Percentiles rank a stretch among this genome's conserved stretches.
phyloP scores from a whole-genome alignment of 1,284 basidiomycete genomes.

The Leccinum subrobustum region DNA sequence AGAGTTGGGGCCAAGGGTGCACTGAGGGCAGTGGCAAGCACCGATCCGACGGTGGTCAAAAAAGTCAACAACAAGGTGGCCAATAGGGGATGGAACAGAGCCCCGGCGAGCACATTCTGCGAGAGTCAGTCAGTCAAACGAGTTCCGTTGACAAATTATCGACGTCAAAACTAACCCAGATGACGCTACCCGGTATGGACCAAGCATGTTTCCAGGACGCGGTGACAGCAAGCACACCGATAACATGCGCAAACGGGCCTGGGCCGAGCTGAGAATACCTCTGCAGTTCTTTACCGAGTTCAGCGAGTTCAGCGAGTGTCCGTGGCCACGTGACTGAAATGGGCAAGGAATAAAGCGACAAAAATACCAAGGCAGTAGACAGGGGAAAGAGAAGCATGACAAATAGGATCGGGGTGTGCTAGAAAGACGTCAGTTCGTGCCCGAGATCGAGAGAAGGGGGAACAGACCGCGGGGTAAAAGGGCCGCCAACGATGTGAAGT shows the following conservation, averaged over 20 bases:
- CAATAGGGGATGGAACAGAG: slow-evolving; percentile 76
- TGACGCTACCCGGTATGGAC: slow-evolving; percentile 88
- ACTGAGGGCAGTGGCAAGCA: slow-evolving; percentile 75
- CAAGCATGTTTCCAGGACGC: slow-evolving; percentile 94
- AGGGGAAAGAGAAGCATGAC: slow-evolving; percentile 71
- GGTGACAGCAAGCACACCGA: slow-evolving; percentile 81
- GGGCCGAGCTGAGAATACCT: slow-evolving; percentile 71
- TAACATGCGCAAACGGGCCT: slow-evolving; percentile 62
- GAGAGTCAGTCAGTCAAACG: slow-evolving; percentile 22
- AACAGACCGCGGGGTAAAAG: slow-evolving; percentile 49
- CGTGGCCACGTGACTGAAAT: slow-evolving; percentile 74
- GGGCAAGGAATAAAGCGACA: slow-evolving; percentile 58
- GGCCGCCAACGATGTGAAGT: slow-evolving; percentile 40
- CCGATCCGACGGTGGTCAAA: slow-evolving; percentile 84
- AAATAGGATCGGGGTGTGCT: slow-evolving; percentile 59
- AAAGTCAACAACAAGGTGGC: slow-evolving; percentile 78
- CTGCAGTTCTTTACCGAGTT: slow-evolving; percentile 71
- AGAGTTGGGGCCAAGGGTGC: slow-evolving; percentile 84
- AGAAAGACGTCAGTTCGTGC: slow-evolving; percentile 15
- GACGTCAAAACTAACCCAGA: slow-evolving; percentile 61
- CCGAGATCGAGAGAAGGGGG: slow-evolving; percentile 13
- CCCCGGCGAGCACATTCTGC: slow-evolving; percentile 88
- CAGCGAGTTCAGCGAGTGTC: slow-evolving; percentile 70
- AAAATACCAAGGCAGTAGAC: slow-evolving; percentile 51
- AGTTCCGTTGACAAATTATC: slow-evolving; percentile 13